Evolutionary conservation across 306 rosid species (phyloP), one percentile per base, ranked within the genome.

Genomic region (Geum urbanum): DNA sequence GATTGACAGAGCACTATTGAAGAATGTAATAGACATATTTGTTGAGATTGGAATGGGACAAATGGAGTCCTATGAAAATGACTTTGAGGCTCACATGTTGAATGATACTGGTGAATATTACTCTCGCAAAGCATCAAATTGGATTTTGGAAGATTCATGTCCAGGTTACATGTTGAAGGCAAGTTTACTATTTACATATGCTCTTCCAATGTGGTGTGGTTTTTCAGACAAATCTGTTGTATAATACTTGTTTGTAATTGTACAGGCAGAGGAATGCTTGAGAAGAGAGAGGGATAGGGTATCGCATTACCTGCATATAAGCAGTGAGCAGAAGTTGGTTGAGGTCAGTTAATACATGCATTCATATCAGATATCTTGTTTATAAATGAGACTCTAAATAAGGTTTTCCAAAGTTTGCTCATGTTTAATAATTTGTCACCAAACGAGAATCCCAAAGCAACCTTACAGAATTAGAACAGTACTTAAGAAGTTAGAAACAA

Each of bases 161-260:
- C 89, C 98, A 7, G 95, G 82, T 63, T 90, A 92, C 74, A 92
- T 89, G 98, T 76, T 82, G 53, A 92, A 89, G 92, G 98, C 72
- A 83, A 75, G 80, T 67, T 51, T 57, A 6, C 80, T 10, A 9
- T 47, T 62, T 63, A 9, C n/a, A 9, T n/a, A 9, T 12, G 40
- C 16, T 15, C 44, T 62, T 27, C 18, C 32, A 18, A 35, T 7
- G 8, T 12, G 47, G 40, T 62, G 53, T 20, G 41, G 35, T 59
- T 46, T 8, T 45, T 70, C 32, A 70, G 11, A 41, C 8, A 13
- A 14, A 53, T 52, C 8, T 58, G 48, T 19, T 55, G 58, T 35
- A 48, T 67, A 19, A 66, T 18, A 1, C 16, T 43, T 63, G 4
- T 57, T 18, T 10, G 53, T 58, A 60, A 55, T 47, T 60, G 35